These are phyloP conservation scores for Penicillium argentinense DNA, from an alignment of 495 filamentous ascomycete species.

Conservation along the genomic window DNA sequence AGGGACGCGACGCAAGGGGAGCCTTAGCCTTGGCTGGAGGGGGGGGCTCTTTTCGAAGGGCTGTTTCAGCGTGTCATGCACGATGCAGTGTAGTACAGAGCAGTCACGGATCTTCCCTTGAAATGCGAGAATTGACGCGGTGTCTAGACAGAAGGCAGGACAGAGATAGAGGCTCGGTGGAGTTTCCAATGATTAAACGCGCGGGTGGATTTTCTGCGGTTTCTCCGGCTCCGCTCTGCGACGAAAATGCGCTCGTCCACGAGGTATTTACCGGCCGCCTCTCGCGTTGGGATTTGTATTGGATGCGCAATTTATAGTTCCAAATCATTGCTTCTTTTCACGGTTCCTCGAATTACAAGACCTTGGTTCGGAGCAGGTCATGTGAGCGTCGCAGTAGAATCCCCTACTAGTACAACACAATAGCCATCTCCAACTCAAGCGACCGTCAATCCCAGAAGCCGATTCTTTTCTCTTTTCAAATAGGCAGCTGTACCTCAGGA, in stretches of 20 bases:
- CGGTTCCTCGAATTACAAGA: too few species aligned
- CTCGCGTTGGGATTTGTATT: neutral
- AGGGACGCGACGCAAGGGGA: slow-evolving; percentile 31
- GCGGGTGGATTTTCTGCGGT: slow-evolving; percentile 16
- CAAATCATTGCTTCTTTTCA: too few species aligned
- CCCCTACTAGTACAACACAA: too few species aligned
- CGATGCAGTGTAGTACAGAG: neutral
- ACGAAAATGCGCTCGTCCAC: neutral
- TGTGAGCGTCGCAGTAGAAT: too few species aligned
- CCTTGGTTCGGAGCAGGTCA: too few species aligned
- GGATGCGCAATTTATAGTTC: neutral
- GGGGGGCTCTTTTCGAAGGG: slow-evolving; percentile 6
- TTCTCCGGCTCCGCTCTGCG: slow-evolving; percentile 39
- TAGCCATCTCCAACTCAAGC: too few species aligned
- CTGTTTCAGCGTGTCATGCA: slow-evolving; percentile 5
- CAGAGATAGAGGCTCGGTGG: neutral
- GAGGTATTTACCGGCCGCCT: neutral
- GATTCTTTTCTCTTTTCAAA: too few species aligned
- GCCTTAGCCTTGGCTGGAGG: slow-evolving; percentile 5
- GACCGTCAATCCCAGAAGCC: too few species aligned
- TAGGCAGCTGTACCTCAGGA: too few species aligned
- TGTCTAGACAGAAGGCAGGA: neutral
- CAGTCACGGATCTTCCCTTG: slow-evolving; percentile 16
- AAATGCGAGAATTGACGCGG: neutral
- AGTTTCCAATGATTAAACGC: too few species aligned